Percentiles rank a stretch among this genome's conserved stretches.
Evolutionary conservation across 1,139 yeast genomes (phyloP).

Genomic region (Saccharomyces hybrid): DNA sequence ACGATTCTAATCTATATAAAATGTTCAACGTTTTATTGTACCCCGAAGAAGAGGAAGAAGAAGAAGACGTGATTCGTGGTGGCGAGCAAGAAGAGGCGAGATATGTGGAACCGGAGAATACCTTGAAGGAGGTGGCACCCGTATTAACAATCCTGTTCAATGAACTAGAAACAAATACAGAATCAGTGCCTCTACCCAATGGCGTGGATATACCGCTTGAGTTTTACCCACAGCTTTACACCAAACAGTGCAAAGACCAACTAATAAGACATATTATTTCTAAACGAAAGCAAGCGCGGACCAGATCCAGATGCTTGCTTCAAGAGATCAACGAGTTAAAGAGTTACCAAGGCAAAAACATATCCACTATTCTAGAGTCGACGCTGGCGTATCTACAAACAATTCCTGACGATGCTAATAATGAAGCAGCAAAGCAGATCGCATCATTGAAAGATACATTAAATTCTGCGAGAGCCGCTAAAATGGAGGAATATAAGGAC

Average conservation of each 20-base stretch:
- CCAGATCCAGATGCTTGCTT: constrained; percentile 14
- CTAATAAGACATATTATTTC: constrained; percentile 21
- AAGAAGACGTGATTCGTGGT: constrained; percentile 2
- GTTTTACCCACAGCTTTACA: constrained; percentile 30
- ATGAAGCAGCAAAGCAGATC: constrained; percentile 9
- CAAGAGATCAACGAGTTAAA: constrained; percentile 20
- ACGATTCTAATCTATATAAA: constrained; percentile 24
- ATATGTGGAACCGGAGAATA: constrained; percentile 14
- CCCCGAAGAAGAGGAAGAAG: constrained; percentile 21
- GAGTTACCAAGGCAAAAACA: constrained; percentile 28
- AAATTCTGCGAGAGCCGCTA: constrained; percentile 11
- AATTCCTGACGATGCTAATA: constrained; percentile 10
- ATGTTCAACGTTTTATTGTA: constrained; percentile 29
- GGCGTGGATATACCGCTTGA: constrained; percentile 29
- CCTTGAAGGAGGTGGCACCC: constrained; percentile 23
- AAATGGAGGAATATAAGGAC: constrained; percentile 22
- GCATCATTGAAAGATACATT: constrained; percentile 15
- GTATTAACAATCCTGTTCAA: constrained; percentile 27
- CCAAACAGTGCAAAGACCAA: constrained; percentile 21
- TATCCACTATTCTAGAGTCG: constrained; percentile 22
- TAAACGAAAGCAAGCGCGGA: constrained; percentile 18
- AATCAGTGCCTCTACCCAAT: constrained; percentile 13
- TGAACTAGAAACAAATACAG: constrained; percentile 24
- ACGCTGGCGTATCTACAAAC: constrained; percentile 19
- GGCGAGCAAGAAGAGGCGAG: constrained; percentile 6